Conservation (phyloP, 192 early-diverging fungal species). For the Coemansia sp. region DNA sequence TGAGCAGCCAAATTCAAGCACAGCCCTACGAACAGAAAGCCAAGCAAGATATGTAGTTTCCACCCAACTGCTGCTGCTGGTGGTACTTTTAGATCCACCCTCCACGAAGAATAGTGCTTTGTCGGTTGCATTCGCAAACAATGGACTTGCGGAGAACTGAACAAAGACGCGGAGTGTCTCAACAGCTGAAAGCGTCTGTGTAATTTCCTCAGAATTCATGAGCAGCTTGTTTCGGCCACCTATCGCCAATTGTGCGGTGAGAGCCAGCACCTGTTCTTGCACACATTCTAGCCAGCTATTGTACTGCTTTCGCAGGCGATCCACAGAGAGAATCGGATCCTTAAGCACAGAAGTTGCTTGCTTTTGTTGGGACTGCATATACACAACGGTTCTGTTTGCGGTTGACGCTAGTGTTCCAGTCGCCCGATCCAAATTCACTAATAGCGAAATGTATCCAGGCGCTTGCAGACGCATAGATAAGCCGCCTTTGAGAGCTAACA, state of each 20-base stretch:
- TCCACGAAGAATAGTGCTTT: background rate
- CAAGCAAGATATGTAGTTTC: conserved; percentile 33
- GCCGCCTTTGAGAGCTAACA: conserved; percentile 16
- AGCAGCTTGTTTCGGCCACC: background rate
- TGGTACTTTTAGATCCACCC: background rate
- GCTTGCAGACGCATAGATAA: conserved; percentile 15
- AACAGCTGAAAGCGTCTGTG: conserved; percentile 11
- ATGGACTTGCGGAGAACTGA: conserved; percentile 6
- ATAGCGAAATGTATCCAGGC: conserved; percentile 35
- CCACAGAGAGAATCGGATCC: background rate
- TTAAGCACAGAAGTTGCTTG: background rate
- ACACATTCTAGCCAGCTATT: conserved; percentile 16
- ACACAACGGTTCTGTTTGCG: conserved; percentile 19
- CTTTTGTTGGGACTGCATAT: conserved; percentile 22
- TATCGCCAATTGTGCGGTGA: conserved; percentile 11
- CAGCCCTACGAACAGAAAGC: conserved; percentile 19
- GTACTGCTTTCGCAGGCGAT: conserved; percentile 7
- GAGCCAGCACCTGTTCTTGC: background rate
- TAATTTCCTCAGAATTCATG: background rate
- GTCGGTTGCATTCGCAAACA: background rate
- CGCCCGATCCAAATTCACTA: conserved; percentile 9
- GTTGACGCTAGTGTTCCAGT: conserved; percentile 1
- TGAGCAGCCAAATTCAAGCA: conserved; percentile 14
- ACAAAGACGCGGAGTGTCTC: conserved; percentile 28
- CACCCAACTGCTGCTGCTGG: conserved; percentile 15